Evolutionary conservation across 371 early-diverging fungal genomes (phyloP).

Genomic region (Apophysomyces trapeziformis): DNA sequence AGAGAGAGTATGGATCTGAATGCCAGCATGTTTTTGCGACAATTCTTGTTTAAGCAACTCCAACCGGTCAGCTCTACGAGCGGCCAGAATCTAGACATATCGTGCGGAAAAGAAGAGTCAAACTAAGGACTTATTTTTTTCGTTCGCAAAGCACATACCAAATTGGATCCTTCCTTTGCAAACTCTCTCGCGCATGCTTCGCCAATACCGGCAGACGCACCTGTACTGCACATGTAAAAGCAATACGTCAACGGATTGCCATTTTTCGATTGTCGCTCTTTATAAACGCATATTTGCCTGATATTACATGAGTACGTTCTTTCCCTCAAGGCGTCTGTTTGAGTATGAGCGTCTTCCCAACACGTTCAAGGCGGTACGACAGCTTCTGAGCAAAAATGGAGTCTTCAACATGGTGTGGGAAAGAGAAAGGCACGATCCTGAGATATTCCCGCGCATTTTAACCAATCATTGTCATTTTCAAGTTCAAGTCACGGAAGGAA

Average conservation of each 20-base stretch:
- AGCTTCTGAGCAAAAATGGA: neutral
- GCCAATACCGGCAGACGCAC: constrained; percentile 91
- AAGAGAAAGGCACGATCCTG: neutral
- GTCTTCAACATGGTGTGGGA: constrained; percentile 9
- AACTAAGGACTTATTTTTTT: too few species aligned
- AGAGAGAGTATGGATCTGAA: constrained; percentile 61
- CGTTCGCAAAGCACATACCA: constrained; percentile 44
- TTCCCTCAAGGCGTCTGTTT: constrained; percentile 41
- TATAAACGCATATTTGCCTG: neutral
- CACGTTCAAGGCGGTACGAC: neutral
- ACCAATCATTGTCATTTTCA: too few species aligned
- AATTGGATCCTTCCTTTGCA: constrained; percentile 78
- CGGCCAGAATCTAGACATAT: constrained; percentile 66
- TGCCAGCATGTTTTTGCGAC: constrained; percentile 39
- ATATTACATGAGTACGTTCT: constrained; percentile 51
- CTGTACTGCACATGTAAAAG: constrained; percentile 63
- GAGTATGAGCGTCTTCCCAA: neutral
- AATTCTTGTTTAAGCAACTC: constrained; percentile 60
- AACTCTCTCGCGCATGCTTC: constrained; percentile 84
- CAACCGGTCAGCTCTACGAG: constrained; percentile 76
- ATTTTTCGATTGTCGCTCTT: neutral
- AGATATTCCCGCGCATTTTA: too few species aligned
- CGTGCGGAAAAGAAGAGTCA: neutral
- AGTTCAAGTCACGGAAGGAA: too few species aligned
- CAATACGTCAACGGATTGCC: neutral